These are phyloP conservation scores for Phaeosphaeriaceae sp. DNA, from an alignment of 2,329 filamentous ascomycete genomes.

Conservation along the genomic window DNA sequence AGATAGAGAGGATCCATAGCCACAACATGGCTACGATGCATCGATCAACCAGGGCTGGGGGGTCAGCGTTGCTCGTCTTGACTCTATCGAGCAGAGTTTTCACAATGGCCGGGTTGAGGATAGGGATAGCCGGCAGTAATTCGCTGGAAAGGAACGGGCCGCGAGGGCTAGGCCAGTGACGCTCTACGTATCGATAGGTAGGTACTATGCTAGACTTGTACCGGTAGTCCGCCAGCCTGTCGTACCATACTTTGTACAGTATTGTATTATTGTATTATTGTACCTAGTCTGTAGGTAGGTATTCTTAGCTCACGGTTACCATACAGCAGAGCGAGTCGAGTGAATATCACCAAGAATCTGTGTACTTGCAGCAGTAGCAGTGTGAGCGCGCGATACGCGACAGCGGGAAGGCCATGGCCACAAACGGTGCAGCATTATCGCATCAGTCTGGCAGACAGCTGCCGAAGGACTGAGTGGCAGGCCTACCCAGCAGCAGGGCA, in stretches of 20 bases:
- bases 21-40: conserved; percentile 6
- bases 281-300: too few relatives aligned
- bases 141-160: conserved; percentile 40
- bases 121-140: conserved; percentile 31
- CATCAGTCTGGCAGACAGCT: conserved; percentile 24
- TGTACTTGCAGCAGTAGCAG: too few relatives aligned
- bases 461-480: conserved; percentile 11
- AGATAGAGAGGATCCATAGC: too few relatives aligned
- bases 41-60: not conserved
- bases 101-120: conserved; percentile 19
- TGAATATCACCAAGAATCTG: too few relatives aligned
- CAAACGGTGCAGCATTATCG: conserved; percentile 26
- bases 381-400: conserved; percentile 17
- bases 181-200: conserved; percentile 3
- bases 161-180: conserved; percentile 33
- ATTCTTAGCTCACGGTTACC: too few relatives aligned
- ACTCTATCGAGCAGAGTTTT: conserved; percentile 36
- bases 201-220: not conserved
- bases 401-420: conserved; percentile 19
- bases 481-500: conserved; percentile 18
- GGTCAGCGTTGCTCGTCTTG: conserved; percentile 20
- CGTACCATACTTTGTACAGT: conserved; percentile 29
- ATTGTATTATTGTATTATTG: too few relatives aligned
- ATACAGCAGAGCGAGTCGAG: too few relatives aligned
- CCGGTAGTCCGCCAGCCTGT: too few relatives aligned